phyloP scores from a whole-genome alignment of 2,329 filamentous ascomycete genomes.

The Anthostomella pinea region DNA sequence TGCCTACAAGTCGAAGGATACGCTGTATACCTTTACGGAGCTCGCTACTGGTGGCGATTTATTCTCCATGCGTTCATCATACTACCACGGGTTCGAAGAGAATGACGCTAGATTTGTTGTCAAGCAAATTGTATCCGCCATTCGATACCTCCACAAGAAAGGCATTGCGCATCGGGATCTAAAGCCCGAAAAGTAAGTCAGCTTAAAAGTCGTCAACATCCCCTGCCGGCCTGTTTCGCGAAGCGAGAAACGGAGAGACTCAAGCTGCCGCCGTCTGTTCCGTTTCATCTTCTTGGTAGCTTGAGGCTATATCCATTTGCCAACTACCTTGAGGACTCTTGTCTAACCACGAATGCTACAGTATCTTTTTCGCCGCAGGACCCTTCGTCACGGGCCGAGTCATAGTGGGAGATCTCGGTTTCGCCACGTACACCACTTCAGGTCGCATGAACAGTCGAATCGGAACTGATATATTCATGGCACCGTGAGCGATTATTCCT shows the following conservation, averaged over 20 bases:
- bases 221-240: no score
- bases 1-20: slow-evolving; percentile 47
- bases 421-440: slow-evolving; percentile 40
- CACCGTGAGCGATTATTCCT: slow-evolving; percentile 49
- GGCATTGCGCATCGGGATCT: slow-evolving; percentile 52
- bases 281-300: no score
- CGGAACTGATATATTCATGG: slow-evolving; percentile 47
- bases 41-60: slow-evolving; percentile 55
- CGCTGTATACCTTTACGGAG: slow-evolving; percentile 55
- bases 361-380: slow-evolving; percentile 48
- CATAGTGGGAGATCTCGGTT: slow-evolving; percentile 52
- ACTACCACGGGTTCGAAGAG: slow-evolving; percentile 32
- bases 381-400: slow-evolving; percentile 43
- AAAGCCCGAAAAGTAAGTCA: slow-evolving; percentile 42
- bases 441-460: slow-evolving; percentile 43
- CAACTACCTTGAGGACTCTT: no score
- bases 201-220: neutral
- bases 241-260: no score
- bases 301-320: no score
- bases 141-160: slow-evolving; percentile 48
- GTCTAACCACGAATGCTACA: slow-evolving; percentile 26
- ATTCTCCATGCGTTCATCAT: slow-evolving; percentile 42
- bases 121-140: slow-evolving; percentile 44
- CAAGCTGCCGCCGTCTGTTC: no score
- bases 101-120: slow-evolving; percentile 45